Evolutionary conservation across 139 green algal genomes (phyloP).

Genomic region (Coccomyxa sp.): DNA sequence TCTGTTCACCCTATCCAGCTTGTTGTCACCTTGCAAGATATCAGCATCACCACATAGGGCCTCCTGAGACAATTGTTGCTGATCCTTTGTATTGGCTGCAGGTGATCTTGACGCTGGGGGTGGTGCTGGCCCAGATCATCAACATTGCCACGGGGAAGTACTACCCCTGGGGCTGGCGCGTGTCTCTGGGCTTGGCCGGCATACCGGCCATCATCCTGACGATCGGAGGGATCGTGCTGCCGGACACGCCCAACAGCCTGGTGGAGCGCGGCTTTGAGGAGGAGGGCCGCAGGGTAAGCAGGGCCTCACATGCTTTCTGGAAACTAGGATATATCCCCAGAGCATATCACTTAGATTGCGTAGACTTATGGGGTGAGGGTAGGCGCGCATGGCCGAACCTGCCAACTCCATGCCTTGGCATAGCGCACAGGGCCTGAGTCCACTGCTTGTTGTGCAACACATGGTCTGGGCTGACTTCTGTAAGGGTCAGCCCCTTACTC

Average conservation of each 20-base stretch:
- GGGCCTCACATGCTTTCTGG: no score
- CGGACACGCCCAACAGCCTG: conserved; percentile 78
- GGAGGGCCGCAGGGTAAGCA: background rate
- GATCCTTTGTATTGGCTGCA: background rate
- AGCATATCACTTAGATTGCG: background rate
- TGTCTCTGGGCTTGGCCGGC: conserved; percentile 23
- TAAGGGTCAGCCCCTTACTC: no score
- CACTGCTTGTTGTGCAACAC: background rate
- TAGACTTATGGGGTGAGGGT: background rate
- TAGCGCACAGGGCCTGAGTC: background rate
- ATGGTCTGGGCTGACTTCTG: no score
- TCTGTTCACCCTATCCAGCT: no score
- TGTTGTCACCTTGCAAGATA: no score
- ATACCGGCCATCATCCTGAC: conserved; percentile 23
- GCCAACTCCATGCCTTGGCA: background rate
- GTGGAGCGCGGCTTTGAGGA: conserved; percentile 43
- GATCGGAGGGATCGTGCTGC: conserved; percentile 54
- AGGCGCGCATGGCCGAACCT: background rate
- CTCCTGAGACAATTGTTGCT: background rate
- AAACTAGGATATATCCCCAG: no score
- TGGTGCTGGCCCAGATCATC: conserved; percentile 26
- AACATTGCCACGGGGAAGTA: conserved; percentile 9
- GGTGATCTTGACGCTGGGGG: conserved; percentile 24
- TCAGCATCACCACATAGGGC: no score
- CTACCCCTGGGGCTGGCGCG: conserved; percentile 11